Evolutionary conservation across 1,139 yeast species (phyloP), one percentile per base, ranked within the genome.

Genomic region (Blastobotrys buckinghamii): DNA sequence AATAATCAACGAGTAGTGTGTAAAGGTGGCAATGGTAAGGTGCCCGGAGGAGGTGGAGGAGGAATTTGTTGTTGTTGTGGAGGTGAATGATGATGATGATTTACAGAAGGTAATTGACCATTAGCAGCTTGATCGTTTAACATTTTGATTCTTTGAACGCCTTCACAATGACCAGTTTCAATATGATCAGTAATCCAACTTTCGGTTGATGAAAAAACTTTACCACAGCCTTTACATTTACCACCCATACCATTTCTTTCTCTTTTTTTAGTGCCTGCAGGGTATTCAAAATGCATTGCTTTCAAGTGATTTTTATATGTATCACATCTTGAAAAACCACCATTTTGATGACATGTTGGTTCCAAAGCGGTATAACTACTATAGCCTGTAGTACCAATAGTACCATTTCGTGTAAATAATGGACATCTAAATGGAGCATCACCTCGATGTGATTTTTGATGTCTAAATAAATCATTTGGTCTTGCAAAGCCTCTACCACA

Each of bases 221-320:
- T 63, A 30, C 82, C 84, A 66, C 97, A 89, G 65, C 80, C 83
- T 62, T 84, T 79, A 68, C 97, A 89, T 51, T 72, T 71, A 6
- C 97, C 97, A 20, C 74, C 64, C 42, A 83, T 85, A 47, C 78
- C 76, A 17, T 70, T 68, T 55, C 97, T 75, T 59, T 86, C 85
- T 55, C 79, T 82, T 67, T 88, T 88, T 61, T 82, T 81, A 7
- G 96, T 88, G 5, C 95, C 96, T 41, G 77, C 76, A 2, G 97
- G 97, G 66, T 89, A 89, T 59, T 80, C 85, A 65, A 89, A 89
- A 65, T 89, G 97, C 55, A 89, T 76, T 3, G 96, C 95, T 64
- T 85, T 86, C 54, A 89, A 72, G 67, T 89, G 97, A 66, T 88
- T 89, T 63, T 89, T 89, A 69, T 80, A 89, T 6, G 97, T 89